A percentile compares a stretch with the other conserved stretches of the same genome.
These are phyloP conservation scores for Hypoxylon intermedium DNA, from an alignment of 495 filamentous ascomycete species.

Conservation along the genomic window DNA sequence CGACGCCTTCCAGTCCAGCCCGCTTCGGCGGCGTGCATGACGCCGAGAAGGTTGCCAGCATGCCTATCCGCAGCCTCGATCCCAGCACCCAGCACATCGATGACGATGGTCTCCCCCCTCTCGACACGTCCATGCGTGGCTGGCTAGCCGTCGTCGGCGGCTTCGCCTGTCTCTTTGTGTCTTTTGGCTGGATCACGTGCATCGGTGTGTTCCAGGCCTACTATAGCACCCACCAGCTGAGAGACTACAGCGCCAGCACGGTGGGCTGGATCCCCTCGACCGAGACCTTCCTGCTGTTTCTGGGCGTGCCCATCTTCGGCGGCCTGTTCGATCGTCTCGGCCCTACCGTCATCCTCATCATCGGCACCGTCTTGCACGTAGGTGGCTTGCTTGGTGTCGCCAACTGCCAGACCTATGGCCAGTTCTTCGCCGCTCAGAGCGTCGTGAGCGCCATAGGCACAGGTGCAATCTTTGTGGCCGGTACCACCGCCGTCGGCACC, in stretches of 20 bases:
- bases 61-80: background rate
- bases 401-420: conserved; percentile 62
- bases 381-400: conserved; percentile 75
- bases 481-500: conserved; percentile 63
- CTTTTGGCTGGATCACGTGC: conserved; percentile 68
- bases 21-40: background rate
- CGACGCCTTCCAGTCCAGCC: background rate
- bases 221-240: conserved; percentile 59
- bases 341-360: conserved; percentile 62
- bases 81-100: background rate
- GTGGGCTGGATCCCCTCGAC: conserved; percentile 64
- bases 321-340: conserved; percentile 69
- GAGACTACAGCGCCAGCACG: conserved; percentile 55
- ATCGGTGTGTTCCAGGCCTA: conserved; percentile 69
- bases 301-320: conserved; percentile 59
- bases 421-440: conserved; percentile 64
- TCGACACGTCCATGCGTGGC: conserved; percentile 39
- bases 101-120: conserved; percentile 1
- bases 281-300: conserved; percentile 9
- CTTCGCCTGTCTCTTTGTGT: conserved; percentile 59
- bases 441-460: conserved; percentile 48
- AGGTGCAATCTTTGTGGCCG: conserved; percentile 58
- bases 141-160: conserved; percentile 67
- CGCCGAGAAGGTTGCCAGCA: background rate
- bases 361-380: conserved; percentile 66